Evolutionary conservation across 2,329 filamentous ascomycete genomes (phyloP).

Genomic region (Chalaropsis ovoidea): DNA sequence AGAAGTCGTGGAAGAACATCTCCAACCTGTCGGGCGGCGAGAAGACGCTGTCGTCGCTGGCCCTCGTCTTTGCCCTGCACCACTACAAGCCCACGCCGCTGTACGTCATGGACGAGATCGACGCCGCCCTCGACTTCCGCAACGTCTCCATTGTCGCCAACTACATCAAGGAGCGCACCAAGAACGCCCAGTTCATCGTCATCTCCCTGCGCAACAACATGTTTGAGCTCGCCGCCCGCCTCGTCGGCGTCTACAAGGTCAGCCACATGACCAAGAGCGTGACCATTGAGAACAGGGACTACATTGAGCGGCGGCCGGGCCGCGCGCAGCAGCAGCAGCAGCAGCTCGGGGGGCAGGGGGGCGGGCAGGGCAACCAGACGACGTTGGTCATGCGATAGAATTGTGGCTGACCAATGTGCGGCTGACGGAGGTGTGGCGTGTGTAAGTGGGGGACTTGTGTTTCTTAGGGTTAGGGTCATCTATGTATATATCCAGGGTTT

Average conservation of each 20-base stretch:
- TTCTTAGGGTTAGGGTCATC: background rate
- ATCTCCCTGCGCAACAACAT: slow-evolving; percentile 98
- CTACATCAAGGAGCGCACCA: slow-evolving; percentile 98
- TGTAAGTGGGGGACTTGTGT: too few species aligned
- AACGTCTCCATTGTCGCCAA: slow-evolving; percentile 97
- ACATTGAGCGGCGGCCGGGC: slow-evolving; percentile 43
- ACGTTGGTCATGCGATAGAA: slow-evolving; percentile 19
- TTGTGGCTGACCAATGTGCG: background rate
- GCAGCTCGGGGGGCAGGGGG: slow-evolving; percentile 5
- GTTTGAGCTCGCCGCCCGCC: slow-evolving; percentile 92
- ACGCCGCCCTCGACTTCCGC: slow-evolving; percentile 92
- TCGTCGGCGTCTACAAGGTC: slow-evolving; percentile 98
- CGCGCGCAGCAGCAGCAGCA: slow-evolving; percentile 31
- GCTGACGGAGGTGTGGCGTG: too few species aligned
- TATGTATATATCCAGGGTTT: background rate
- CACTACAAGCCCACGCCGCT: slow-evolving; percentile 96
- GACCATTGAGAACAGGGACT: slow-evolving; percentile 77
- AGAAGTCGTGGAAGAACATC: slow-evolving; percentile 99
- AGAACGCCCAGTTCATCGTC: slow-evolving; percentile 98
- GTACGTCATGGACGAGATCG: slow-evolving; percentile 99
- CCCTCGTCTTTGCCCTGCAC: slow-evolving; percentile 93
- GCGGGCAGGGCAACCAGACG: slow-evolving; percentile 14
- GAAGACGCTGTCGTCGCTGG: slow-evolving; percentile 88
- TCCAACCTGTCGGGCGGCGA: slow-evolving; percentile 90
- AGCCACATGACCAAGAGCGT: slow-evolving; percentile 97